A percentile compares a stretch with the other conserved stretches of the same genome.
These are phyloP conservation scores for Tothia fuscella DNA, from an alignment of 2,329 filamentous ascomycete species.

Conservation along the genomic window DNA sequence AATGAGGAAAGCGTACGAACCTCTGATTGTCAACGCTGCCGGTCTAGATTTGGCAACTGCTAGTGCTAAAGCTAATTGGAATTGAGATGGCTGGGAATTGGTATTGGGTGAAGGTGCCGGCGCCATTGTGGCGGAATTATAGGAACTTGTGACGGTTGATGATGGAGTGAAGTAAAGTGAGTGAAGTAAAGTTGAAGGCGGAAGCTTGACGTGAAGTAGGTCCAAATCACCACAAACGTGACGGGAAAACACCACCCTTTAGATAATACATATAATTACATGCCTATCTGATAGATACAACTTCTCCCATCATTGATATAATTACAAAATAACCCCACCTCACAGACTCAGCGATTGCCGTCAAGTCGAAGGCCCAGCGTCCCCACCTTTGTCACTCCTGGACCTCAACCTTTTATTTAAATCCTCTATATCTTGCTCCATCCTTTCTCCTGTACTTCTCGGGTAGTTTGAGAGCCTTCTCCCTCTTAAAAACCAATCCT, in stretches of 20 bases:
- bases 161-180: background rate
- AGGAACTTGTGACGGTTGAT: background rate
- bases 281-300: too few species aligned
- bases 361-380: too few species aligned
- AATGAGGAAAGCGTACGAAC: constrained; percentile 15
- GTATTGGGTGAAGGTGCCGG: background rate
- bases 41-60: constrained; percentile 29
- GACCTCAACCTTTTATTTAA: too few species aligned
- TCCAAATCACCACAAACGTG: too few species aligned
- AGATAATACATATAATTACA: too few species aligned
- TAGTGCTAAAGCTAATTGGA: constrained; percentile 24
- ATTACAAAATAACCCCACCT: too few species aligned
- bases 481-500: constrained; percentile 74
- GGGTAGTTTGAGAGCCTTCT: constrained; percentile 57
- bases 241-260: too few species aligned
- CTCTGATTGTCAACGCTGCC: constrained; percentile 20
- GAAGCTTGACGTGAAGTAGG: too few species aligned
- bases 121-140: background rate
- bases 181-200: background rate
- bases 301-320: too few species aligned
- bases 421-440: constrained; percentile 28
- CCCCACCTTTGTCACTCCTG: too few species aligned
- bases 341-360: too few species aligned
- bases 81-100: constrained; percentile 4
- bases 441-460: constrained; percentile 44